Evolutionary conservation across 2,329 filamentous ascomycete genomes (phyloP).

Genomic region (Microascus cirrosus): DNA sequence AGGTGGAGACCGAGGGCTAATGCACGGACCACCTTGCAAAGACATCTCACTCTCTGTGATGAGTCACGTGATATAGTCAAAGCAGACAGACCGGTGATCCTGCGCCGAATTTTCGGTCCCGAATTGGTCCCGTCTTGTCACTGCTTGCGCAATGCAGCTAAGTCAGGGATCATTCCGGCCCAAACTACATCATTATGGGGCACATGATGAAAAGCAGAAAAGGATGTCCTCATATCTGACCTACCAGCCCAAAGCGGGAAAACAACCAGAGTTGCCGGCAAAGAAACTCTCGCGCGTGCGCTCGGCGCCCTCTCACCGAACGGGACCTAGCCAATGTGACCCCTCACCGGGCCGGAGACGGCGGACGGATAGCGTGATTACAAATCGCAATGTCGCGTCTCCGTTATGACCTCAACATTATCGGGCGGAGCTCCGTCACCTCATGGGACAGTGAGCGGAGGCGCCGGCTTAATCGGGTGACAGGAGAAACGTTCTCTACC

Average conservation of each 20-base stretch:
- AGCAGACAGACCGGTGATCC: neutral
- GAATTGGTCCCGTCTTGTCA: neutral
- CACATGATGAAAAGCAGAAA: too few species aligned
- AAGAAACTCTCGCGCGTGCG: too few species aligned
- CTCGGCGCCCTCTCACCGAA: neutral
- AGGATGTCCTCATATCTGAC: too few species aligned
- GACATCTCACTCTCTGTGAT: neutral
- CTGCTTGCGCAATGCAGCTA: too few species aligned
- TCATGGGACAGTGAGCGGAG: neutral
- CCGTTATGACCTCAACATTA: neutral
- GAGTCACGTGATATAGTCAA: neutral
- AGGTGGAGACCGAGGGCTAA: conserved; percentile 4
- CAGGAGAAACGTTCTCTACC: neutral
- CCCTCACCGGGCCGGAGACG: neutral
- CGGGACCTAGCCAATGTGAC: neutral
- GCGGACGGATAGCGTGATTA: neutral
- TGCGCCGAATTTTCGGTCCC: neutral
- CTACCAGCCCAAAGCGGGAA: too few species aligned
- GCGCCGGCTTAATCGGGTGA: neutral
- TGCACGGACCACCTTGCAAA: conserved; percentile 1
- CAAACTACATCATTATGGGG: too few species aligned
- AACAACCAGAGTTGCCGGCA: too few species aligned
- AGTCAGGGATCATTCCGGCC: too few species aligned
- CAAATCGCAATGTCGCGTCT: neutral
- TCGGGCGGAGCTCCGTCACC: neutral